A percentile compares a stretch with the other conserved stretches of the same genome.
Evolutionary conservation across 768 basidiomycete species (phyloP).

Genomic region (Ephemerocybe angulata): DNA sequence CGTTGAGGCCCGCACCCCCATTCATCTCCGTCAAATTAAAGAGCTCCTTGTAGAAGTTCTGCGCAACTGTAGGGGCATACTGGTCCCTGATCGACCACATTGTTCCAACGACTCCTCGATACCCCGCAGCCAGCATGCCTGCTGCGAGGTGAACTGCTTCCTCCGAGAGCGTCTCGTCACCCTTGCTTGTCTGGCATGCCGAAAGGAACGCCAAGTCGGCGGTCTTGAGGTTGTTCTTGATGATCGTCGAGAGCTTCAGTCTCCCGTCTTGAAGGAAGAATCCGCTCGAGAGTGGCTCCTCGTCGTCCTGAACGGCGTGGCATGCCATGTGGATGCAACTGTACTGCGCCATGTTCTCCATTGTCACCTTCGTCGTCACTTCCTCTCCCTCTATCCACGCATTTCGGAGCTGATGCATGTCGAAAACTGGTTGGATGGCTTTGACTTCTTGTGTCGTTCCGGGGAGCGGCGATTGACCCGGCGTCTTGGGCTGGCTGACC

Average conservation of each 20-base stretch:
- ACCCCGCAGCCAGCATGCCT: conserved; percentile 33
- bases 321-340: conserved; percentile 32
- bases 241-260: conserved; percentile 15
- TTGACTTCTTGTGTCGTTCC: conserved; percentile 6
- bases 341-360: conserved; percentile 8
- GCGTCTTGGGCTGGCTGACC: conserved; percentile 11
- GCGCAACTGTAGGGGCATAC: conserved; percentile 26
- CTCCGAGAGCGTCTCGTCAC: conserved; percentile 24
- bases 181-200: conserved; percentile 36
- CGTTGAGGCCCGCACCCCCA: conserved; percentile 3
- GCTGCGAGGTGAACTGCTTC: conserved; percentile 39
- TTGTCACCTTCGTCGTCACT: conserved; percentile 13
- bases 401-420: conserved; percentile 12
- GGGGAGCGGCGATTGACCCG: conserved; percentile 8
- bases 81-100: conserved; percentile 38
- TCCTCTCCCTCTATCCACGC: conserved; percentile 15
- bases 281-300: conserved; percentile 20
- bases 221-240: conserved; percentile 7
- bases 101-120: conserved; percentile 32
- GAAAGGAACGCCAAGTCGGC: conserved; percentile 35
- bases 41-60: conserved; percentile 24
- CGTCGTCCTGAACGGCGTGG: conserved; percentile 25
- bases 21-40: no score
- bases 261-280: conserved; percentile 18
- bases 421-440: background rate